Evolutionary conservation across 2,329 filamentous ascomycete genomes (phyloP).

Genomic region (Fusarium pilosicola): DNA sequence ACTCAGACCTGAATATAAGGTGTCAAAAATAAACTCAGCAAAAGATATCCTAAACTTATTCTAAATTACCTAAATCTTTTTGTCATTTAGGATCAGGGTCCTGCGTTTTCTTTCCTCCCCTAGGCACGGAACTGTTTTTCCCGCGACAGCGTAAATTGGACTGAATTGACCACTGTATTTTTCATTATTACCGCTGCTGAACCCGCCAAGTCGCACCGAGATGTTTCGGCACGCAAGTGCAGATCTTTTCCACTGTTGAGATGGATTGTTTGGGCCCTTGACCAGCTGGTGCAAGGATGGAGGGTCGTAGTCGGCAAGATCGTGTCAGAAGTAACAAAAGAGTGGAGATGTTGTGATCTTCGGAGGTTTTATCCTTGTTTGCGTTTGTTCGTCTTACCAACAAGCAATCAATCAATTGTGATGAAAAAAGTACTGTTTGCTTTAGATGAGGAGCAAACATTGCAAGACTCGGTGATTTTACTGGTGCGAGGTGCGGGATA

Average conservation of each 20-base stretch:
- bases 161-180: background rate
- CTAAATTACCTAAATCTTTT: background rate
- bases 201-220: background rate
- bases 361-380: background rate
- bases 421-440: background rate
- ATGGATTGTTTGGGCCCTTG: background rate
- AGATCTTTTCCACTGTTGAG: background rate
- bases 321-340: background rate
- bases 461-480: background rate
- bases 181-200: background rate
- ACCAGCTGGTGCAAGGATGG: constrained; percentile 1
- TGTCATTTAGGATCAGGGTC: background rate
- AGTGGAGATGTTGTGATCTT: background rate
- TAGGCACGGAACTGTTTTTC: background rate
- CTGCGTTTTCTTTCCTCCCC: background rate
- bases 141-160: background rate
- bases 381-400: background rate
- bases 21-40: background rate
- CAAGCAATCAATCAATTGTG: background rate
- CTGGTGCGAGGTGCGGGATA: background rate
- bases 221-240: constrained; percentile 19
- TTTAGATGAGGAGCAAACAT: background rate
- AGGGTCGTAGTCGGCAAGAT: constrained; percentile 16
- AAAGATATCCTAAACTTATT: background rate
- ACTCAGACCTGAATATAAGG: background rate